Percentiles rank a stretch among this genome's conserved stretches.
These are phyloP conservation scores for Teratosphaeria pseudoeucalypti DNA, from an alignment of 2,329 filamentous ascomycete genomes.

Conservation along the genomic window DNA sequence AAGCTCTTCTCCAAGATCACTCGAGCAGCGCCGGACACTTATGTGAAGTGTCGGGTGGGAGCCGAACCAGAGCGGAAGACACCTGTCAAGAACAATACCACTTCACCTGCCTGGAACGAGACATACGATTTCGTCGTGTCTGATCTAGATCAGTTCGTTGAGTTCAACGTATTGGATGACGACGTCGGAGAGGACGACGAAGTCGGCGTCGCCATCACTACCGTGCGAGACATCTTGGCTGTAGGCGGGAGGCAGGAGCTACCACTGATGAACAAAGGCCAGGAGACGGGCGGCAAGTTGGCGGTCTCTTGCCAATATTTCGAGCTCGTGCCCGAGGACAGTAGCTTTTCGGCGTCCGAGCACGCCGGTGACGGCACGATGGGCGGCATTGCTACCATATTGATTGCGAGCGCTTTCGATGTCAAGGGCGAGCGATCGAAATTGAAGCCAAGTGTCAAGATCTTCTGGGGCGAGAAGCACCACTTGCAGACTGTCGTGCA, in stretches of 20 bases:
- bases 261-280: slow-evolving; percentile 28
- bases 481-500: slow-evolving; percentile 33
- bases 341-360: slow-evolving; percentile 22
- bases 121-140: slow-evolving; percentile 39
- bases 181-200: slow-evolving; percentile 35
- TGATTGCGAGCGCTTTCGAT: slow-evolving; percentile 33
- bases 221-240: slow-evolving; percentile 34
- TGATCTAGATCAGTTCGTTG: slow-evolving; percentile 36
- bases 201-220: slow-evolving; percentile 33
- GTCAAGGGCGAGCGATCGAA: slow-evolving; percentile 35
- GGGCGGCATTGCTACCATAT: slow-evolving; percentile 33
- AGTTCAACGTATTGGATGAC: slow-evolving; percentile 35
- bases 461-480: slow-evolving; percentile 32
- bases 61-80: slow-evolving; percentile 37
- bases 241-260: slow-evolving; percentile 34
- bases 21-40: slow-evolving; percentile 40
- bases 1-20: slow-evolving; percentile 34
- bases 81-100: slow-evolving; percentile 31
- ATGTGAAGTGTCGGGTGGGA: slow-evolving; percentile 34
- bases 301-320: slow-evolving; percentile 32
- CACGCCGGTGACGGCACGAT: slow-evolving; percentile 23
- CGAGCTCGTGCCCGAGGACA: slow-evolving; percentile 30
- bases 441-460: slow-evolving; percentile 37
- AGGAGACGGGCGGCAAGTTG: slow-evolving; percentile 28
- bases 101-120: slow-evolving; percentile 39